Conservation (phyloP, 345 rosid genomes). For the Brassica nigra region DNA sequence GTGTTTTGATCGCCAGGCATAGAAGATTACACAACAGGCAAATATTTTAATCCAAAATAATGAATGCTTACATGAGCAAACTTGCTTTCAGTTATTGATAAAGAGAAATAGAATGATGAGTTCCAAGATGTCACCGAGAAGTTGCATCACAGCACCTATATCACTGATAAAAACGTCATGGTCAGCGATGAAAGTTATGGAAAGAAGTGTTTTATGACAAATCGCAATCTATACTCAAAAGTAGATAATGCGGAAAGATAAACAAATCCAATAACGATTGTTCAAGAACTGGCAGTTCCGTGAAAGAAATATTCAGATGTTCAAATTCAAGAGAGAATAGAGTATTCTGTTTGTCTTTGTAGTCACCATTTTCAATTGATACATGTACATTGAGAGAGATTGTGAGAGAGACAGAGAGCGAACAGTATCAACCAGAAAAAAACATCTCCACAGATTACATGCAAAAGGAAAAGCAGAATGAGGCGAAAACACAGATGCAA, state of each 20-base stretch:
- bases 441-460: background rate
- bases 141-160: background rate
- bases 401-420: too few species aligned
- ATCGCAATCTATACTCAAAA: background rate
- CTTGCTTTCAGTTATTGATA: background rate
- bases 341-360: too few species aligned
- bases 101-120: background rate
- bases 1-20: background rate
- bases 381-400: too few species aligned
- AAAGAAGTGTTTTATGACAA: background rate
- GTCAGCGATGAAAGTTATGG: background rate
- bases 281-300: background rate
- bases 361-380: too few species aligned
- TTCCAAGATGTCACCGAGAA: background rate
- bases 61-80: background rate
- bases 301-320: background rate
- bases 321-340: background rate
- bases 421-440: background rate
- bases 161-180: background rate
- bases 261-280: background rate
- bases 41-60: background rate
- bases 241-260: background rate
- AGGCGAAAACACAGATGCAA: background rate
- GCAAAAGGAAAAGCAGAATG: background rate
- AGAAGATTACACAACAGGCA: background rate